Evolutionary conservation across 2,329 filamentous ascomycete genomes (phyloP), one percentile per base, ranked within the genome.

Genomic region (Hypoxylon sp.): DNA sequence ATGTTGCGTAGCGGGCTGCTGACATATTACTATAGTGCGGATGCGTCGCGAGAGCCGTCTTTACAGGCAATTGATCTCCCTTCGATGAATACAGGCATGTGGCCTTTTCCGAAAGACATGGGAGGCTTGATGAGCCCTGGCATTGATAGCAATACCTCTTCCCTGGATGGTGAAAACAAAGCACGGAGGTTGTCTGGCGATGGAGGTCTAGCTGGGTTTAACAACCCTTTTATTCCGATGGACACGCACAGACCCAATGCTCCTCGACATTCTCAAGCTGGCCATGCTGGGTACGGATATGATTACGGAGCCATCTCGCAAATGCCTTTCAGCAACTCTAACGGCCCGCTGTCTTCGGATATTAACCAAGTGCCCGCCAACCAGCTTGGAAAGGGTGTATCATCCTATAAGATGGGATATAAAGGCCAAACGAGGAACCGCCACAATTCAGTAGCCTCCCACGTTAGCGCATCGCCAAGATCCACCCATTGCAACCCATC

Each of bases 351-450:
- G n/a, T 41, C 21, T 16, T 21, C 51, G 9, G 51, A 53, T 41
- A 19, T 43, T 27, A 41, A 29, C 51, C 23, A 29, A 12, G 21
- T 30, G 12, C 8, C 51, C 8, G 21, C 34, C 2, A 41, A 41
- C 34, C 23, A 27, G 34, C 34, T 43, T 43, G 51, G 25, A 43
- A 43, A 53, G 23, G 19, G 34, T 32, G 29, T 32, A 29, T 41
- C 21, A 2, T 43, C n/a, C 23, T 52, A 23, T n/a, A 43, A 43
- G 14, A 16, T 25, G n/a, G 21, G 51, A 2, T 30, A 53, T 14
- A 41, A 41, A 21, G 23, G 51, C 37, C 51, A 43, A 21, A 19
- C 12, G 23, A 41, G 25, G 51, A 43, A 53, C 21, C 51, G 51
- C 7, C 34, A 41, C n/a, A 41, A 53, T 19, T 37, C 51, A 39